A percentile compares a stretch with the other conserved stretches of the same genome.
Conservation (phyloP, 2,329 filamentous ascomycete species). For the Trichoderma atrobrunneum region DNA sequence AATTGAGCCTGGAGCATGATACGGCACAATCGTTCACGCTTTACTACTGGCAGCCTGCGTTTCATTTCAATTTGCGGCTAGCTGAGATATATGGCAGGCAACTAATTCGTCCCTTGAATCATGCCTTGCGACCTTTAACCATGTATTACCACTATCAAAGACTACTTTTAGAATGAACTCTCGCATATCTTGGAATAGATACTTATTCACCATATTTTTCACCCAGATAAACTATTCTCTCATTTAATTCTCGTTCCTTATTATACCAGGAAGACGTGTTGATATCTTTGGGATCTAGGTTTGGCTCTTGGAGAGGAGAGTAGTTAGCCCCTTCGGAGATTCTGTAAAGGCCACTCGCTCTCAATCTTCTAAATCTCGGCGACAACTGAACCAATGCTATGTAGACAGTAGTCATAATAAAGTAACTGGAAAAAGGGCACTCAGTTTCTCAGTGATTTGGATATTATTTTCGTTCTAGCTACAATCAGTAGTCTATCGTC, state of each 20-base stretch:
- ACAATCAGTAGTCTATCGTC: not conserved
- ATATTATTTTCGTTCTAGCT: not conserved
- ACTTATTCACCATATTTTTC: not conserved
- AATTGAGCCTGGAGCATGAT: not conserved
- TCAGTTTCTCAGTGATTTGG: not conserved
- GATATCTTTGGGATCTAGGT: not conserved
- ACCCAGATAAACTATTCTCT: not conserved
- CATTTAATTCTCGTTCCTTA: not conserved
- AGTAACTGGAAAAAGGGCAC: not conserved
- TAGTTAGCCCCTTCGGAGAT: not conserved
- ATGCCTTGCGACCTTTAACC: not conserved
- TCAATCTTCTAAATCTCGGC: not conserved
- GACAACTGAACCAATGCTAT: not conserved
- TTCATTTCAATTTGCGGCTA: not conserved
- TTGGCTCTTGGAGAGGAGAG: not conserved
- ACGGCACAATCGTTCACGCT: not conserved
- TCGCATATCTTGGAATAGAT: not conserved
- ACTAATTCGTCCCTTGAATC: not conserved
- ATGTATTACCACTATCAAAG: not conserved
- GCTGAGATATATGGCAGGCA: not conserved
- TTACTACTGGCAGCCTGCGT: not conserved
- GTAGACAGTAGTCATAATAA: not conserved
- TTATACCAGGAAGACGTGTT: not conserved
- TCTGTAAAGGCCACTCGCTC: not conserved
- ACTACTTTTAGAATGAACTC: not conserved